These are phyloP conservation scores for Solanum raphanifolium DNA, from an alignment of 257 asterid genomes.

Conservation along the genomic window DNA sequence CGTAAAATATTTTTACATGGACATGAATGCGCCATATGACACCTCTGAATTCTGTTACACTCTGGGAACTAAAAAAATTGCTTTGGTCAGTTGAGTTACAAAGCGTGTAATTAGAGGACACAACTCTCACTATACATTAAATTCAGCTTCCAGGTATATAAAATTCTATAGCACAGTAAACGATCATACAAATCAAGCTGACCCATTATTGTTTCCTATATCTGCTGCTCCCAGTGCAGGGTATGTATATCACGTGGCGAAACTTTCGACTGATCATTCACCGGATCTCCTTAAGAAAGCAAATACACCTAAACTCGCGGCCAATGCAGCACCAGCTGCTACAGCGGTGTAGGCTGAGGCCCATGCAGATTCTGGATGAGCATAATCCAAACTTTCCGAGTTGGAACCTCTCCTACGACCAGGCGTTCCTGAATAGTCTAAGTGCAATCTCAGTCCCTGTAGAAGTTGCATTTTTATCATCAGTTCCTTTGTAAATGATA, in stretches of 20 bases:
- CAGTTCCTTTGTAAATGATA: background rate
- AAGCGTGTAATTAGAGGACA: background rate
- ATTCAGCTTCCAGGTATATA: background rate
- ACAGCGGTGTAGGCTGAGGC: constrained; percentile 64
- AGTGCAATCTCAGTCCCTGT: constrained; percentile 78
- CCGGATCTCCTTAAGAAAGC: constrained; percentile 56
- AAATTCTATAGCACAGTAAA: background rate
- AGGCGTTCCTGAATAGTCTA: constrained; percentile 51
- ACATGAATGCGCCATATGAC: background rate
- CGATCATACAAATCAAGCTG: background rate
- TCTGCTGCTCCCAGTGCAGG: background rate
- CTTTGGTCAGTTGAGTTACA: background rate
- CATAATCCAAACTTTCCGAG: constrained; percentile 31
- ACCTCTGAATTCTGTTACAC: background rate
- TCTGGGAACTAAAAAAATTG: background rate
- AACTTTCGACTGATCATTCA: constrained; percentile 11
- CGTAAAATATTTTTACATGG: background rate
- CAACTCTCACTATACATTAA: background rate
- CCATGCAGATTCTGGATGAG: constrained; percentile 46
- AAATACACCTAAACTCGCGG: constrained; percentile 64
- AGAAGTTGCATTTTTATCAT: background rate
- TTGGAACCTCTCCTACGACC: constrained; percentile 30
- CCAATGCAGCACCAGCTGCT: constrained; percentile 87
- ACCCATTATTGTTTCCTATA: background rate
- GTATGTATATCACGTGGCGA: background rate